Evolutionary conservation across 371 early-diverging fungal species (phyloP).

Genomic region (Mucor plumbeus): DNA sequence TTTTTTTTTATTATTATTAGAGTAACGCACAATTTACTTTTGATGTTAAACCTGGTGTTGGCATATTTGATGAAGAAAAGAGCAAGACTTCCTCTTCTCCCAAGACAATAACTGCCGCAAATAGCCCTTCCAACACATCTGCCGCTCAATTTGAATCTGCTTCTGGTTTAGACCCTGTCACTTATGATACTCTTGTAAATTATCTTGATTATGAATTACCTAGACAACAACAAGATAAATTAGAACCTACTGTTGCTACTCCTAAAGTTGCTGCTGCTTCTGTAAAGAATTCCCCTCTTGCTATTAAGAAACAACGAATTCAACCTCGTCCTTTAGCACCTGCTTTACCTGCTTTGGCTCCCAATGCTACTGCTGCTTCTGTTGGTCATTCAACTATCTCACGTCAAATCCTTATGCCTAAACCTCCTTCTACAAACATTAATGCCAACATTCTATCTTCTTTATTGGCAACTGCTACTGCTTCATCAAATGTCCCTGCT

Average conservation of each 20-base stretch:
- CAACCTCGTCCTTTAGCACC: constrained; percentile 40
- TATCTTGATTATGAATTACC: constrained; percentile 55
- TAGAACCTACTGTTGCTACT: background rate
- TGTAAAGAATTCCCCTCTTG: background rate
- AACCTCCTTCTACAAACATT: constrained; percentile 27
- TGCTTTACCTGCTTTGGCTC: constrained; percentile 15
- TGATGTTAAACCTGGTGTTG: constrained; percentile 64
- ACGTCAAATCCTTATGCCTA: constrained; percentile 41
- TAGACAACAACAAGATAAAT: constrained; percentile 38
- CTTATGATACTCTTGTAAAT: constrained; percentile 40
- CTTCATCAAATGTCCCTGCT: background rate
- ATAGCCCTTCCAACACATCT: background rate
- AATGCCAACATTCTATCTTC: constrained; percentile 17
- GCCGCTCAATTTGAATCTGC: constrained; percentile 22
- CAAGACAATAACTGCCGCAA: background rate
- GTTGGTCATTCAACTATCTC: background rate
- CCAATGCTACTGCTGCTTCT: constrained; percentile 4
- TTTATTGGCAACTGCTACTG: constrained; percentile 16
- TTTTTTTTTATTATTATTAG: too few species aligned
- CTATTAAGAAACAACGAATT: constrained; percentile 18
- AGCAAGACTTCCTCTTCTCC: constrained; percentile 7
- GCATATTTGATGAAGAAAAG: constrained; percentile 56
- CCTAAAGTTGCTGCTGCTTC: background rate
- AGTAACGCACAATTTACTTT: constrained; percentile 71
- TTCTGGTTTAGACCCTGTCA: constrained; percentile 40